Evolutionary conservation across 176 grass and related monocot genomes (phyloP).

Genomic region (Rhynchospora pubera): DNA sequence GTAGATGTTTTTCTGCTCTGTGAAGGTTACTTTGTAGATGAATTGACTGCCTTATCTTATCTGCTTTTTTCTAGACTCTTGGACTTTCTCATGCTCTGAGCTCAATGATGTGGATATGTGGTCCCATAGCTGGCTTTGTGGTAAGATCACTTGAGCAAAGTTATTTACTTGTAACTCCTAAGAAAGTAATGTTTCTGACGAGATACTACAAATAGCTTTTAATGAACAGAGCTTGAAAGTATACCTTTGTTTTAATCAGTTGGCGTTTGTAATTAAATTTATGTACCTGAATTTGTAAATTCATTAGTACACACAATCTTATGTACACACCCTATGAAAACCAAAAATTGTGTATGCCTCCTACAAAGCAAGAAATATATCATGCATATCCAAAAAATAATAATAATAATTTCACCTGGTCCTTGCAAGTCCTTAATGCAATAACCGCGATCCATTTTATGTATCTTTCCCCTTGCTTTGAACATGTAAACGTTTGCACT

Average conservation of each 20-base stretch:
- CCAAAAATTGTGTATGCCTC: background rate
- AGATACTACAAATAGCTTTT: background rate
- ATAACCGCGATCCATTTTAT: background rate
- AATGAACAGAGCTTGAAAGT: background rate
- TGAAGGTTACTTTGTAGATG: background rate
- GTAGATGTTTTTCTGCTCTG: background rate
- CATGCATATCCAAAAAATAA: background rate
- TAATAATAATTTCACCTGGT: background rate
- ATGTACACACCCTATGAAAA: too few species aligned
- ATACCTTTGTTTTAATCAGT: background rate
- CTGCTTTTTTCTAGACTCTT: slow-evolving; percentile 44
- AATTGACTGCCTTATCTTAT: slow-evolving; percentile 19
- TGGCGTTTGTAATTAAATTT: background rate
- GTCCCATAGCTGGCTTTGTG: slow-evolving; percentile 77
- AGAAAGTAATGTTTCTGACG: slow-evolving; percentile 6
- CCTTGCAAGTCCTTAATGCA: background rate
- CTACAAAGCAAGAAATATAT: background rate
- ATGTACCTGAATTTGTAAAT: background rate
- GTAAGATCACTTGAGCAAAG: slow-evolving; percentile 34
- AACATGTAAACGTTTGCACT: background rate
- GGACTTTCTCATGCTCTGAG: slow-evolving; percentile 78
- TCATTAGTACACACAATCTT: background rate
- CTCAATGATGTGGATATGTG: slow-evolving; percentile 95
- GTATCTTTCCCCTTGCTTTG: background rate
- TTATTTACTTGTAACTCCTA: background rate